Evolutionary conservation across 331 rosid species (phyloP).

Genomic region (Malus hybrid): DNA sequence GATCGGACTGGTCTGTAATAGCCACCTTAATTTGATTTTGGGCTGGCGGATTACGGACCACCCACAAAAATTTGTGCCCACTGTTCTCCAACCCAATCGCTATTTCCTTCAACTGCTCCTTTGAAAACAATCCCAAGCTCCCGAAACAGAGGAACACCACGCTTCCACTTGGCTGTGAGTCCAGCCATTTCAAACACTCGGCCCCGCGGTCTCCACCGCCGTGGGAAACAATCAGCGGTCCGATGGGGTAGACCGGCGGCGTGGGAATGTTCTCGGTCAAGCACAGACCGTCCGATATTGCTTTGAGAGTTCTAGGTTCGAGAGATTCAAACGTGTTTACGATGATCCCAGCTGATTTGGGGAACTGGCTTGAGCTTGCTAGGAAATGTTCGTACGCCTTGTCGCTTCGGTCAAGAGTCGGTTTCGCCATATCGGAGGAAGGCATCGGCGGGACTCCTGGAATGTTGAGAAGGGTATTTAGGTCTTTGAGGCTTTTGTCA

Average conservation of each 20-base stretch:
- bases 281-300: conserved; percentile 25
- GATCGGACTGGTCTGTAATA: not conserved
- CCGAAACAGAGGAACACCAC: conserved; percentile 51
- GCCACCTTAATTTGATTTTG: not conserved
- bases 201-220: not conserved
- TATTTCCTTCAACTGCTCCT: conserved; percentile 24
- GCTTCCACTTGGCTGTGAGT: conserved; percentile 33
- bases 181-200: conserved; percentile 36
- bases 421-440: conserved; percentile 22
- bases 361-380: not conserved
- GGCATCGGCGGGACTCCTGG: conserved; percentile 35
- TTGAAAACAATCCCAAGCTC: conserved; percentile 35
- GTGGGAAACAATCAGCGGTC: conserved; percentile 19
- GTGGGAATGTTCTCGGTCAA: conserved; percentile 12
- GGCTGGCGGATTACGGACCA: conserved; percentile 27
- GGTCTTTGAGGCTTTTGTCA: conserved; percentile 24
- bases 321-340: conserved; percentile 34
- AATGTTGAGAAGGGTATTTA: not conserved
- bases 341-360: conserved; percentile 30
- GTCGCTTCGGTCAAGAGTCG: conserved; percentile 6
- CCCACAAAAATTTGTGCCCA: conserved; percentile 35
- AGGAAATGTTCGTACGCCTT: conserved; percentile 2
- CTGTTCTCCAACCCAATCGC: conserved; percentile 40
- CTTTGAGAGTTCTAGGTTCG: conserved; percentile 18
- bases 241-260: conserved; percentile 25